These are phyloP conservation scores for Aspergillus latus DNA, from an alignment of 2,329 filamentous ascomycete species.

Conservation along the genomic window DNA sequence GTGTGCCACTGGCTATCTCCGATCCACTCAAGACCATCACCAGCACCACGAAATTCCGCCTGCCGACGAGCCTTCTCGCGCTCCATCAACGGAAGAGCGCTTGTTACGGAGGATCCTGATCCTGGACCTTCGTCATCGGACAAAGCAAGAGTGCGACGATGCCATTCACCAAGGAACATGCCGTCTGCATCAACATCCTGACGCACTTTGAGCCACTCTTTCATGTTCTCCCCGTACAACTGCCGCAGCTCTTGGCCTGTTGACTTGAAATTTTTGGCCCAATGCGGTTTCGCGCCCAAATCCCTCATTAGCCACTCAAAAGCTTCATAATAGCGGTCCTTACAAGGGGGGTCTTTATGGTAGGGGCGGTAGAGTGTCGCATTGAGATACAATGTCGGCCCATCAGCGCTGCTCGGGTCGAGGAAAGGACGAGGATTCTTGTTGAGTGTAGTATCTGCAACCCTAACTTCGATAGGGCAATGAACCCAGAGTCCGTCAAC, in stretches of 20 bases:
- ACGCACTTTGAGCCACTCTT: slow-evolving; percentile 67
- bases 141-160: slow-evolving; percentile 65
- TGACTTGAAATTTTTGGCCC: slow-evolving; percentile 84
- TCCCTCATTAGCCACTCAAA: slow-evolving; percentile 92
- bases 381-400: slow-evolving; percentile 82
- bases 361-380: slow-evolving; percentile 87
- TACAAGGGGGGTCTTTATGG: slow-evolving; percentile 72
- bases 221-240: slow-evolving; percentile 69
- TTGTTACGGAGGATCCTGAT: slow-evolving; percentile 12
- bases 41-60: slow-evolving; percentile 28
- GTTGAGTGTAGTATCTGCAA: slow-evolving; percentile 65
- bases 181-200: slow-evolving; percentile 73
- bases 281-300: slow-evolving; percentile 78
- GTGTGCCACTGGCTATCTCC: slow-evolving; percentile 36
- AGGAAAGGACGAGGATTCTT: slow-evolving; percentile 61
- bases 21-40: slow-evolving; percentile 46
- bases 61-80: slow-evolving; percentile 39
- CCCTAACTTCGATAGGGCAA: slow-evolving; percentile 87
- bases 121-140: slow-evolving; percentile 15
- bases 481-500: slow-evolving; percentile 79
- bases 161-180: slow-evolving; percentile 90
- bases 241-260: slow-evolving; percentile 60
- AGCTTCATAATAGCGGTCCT: slow-evolving; percentile 76
- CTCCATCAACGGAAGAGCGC: slow-evolving; percentile 44
- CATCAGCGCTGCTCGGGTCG: slow-evolving; percentile 67